A percentile compares a stretch with the other conserved stretches of the same genome.
phyloP scores from a whole-genome alignment of 257 asterid species.

The Plantago major region DNA sequence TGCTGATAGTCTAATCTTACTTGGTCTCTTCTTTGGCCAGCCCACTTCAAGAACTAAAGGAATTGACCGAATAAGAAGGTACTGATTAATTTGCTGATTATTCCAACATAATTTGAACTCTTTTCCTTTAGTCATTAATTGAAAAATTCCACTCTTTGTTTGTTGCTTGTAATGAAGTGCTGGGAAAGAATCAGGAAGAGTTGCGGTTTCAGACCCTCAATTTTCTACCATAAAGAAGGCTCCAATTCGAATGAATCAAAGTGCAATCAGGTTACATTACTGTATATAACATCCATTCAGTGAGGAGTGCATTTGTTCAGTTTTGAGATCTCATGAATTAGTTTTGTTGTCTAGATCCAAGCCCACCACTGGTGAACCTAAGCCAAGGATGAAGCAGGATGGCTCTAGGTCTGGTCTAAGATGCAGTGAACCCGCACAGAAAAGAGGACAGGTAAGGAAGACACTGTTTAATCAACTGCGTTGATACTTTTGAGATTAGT shows the following conservation, averaged over 20 bases:
- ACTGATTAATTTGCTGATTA: conserved; percentile 16
- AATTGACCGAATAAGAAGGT: conserved; percentile 45
- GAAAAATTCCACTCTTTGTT: not conserved
- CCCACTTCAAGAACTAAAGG: conserved; percentile 29
- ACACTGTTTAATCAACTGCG: not conserved
- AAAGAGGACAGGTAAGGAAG: conserved; percentile 56
- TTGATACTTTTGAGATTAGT: not conserved
- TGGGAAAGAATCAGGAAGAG: conserved; percentile 29
- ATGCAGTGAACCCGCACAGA: conserved; percentile 48
- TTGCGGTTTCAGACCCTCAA: conserved; percentile 19
- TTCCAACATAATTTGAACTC: not conserved
- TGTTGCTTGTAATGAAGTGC: conserved; percentile 20
- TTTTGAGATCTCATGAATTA: conserved; percentile 19
- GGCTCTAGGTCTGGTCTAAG: conserved; percentile 32
- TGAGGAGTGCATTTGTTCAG: not conserved
- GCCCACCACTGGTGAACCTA: conserved; percentile 24
- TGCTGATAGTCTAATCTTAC: conserved; percentile 5
- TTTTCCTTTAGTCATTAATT: not conserved
- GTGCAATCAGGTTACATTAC: conserved; percentile 43
- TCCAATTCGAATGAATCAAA: conserved; percentile 25
- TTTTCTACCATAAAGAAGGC: conserved; percentile 32
- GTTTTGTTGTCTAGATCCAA: conserved; percentile 31
- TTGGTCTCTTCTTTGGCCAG: conserved; percentile 24
- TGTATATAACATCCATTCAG: conserved; percentile 5
- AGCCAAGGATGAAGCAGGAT: conserved; percentile 34